Evolutionary conservation across 306 rosid genomes (phyloP).

Genomic region (Mimosa pudica): DNA sequence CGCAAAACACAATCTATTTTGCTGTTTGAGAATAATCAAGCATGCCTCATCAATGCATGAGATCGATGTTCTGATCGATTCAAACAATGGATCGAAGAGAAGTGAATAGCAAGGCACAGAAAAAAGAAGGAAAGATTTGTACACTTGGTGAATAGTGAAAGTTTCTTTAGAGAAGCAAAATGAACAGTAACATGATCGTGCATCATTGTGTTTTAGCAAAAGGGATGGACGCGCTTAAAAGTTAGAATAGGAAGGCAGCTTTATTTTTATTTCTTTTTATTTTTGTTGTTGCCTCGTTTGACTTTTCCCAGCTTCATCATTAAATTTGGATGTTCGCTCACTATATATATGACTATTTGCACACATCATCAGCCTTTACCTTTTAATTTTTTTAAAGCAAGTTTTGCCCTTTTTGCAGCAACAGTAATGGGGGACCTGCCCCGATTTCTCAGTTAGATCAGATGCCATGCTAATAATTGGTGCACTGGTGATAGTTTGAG

Average conservation of each 20-base stretch:
- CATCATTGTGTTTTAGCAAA: constrained; percentile 13
- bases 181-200: constrained; percentile 9
- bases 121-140: too few species aligned
- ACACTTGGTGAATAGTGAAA: constrained; percentile 4
- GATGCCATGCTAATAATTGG: background rate
- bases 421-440: background rate
- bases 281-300: background rate
- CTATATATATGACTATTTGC: background rate
- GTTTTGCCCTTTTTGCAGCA: background rate
- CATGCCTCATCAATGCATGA: background rate
- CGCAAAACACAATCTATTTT: background rate
- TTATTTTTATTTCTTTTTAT: background rate
- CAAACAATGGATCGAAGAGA: constrained; percentile 2
- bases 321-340: background rate
- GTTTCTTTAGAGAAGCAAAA: constrained; percentile 4
- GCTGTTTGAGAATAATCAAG: background rate
- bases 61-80: background rate
- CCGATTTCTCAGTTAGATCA: background rate
- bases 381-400: background rate
- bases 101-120: constrained; percentile 11
- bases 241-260: constrained; percentile 11
- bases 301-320: constrained; percentile 15
- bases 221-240: background rate
- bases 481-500: background rate
- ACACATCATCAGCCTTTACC: background rate